Evolutionary conservation across 148 eudicot species (phyloP).

Genomic region (Cornus florida): DNA sequence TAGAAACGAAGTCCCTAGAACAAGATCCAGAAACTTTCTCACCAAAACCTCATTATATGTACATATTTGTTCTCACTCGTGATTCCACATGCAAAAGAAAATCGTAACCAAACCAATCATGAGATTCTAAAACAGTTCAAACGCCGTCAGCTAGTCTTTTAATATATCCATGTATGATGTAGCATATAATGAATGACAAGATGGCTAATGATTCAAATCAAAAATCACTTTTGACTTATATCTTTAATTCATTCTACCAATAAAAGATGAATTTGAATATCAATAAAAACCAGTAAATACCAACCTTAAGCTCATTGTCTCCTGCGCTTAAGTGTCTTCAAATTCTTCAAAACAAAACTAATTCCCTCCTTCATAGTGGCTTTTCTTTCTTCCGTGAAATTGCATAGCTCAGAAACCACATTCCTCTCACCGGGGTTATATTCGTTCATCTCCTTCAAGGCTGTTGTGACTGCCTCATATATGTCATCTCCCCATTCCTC

Average conservation of each 20-base stretch:
- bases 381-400: conserved; percentile 57
- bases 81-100: too few species aligned
- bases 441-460: conserved; percentile 60
- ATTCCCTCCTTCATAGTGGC: conserved; percentile 78
- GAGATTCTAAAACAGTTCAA: too few species aligned
- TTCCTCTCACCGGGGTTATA: conserved; percentile 83
- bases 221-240: not conserved
- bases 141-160: too few species aligned
- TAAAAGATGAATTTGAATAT: not conserved
- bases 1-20: too few species aligned
- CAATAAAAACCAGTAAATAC: not conserved
- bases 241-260: not conserved
- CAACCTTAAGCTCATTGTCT: conserved; percentile 15
- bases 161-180: too few species aligned
- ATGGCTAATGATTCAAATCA: too few species aligned
- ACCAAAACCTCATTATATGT: too few species aligned
- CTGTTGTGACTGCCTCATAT: conserved; percentile 42
- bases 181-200: too few species aligned
- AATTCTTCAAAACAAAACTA: conserved; percentile 38
- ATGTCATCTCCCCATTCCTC: conserved; percentile 60
- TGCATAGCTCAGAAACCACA: conserved; percentile 60
- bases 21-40: too few species aligned
- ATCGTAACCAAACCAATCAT: too few species aligned
- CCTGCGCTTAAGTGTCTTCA: conserved; percentile 50
- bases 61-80: too few species aligned